These are phyloP conservation scores for Lomentospora prolificans DNA, from an alignment of 2,329 filamentous ascomycete genomes.

Conservation along the genomic window DNA sequence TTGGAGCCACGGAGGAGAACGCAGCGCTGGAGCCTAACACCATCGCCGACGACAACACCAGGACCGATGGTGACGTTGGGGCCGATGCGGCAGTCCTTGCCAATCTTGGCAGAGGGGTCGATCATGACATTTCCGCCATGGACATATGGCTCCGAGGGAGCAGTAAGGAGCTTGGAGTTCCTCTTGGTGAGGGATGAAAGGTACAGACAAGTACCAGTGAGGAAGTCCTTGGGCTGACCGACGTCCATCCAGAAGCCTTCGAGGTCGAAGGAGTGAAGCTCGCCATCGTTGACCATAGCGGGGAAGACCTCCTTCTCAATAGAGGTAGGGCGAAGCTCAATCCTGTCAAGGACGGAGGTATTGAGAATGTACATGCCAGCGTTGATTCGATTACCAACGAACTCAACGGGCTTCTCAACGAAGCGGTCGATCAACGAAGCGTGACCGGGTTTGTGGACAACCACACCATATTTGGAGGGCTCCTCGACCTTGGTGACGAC, in stretches of 20 bases:
- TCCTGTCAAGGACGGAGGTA: slow-evolving; percentile 79
- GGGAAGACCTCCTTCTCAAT: slow-evolving; percentile 99
- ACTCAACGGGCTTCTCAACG: slow-evolving; percentile 98
- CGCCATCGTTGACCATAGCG: slow-evolving; percentile 77
- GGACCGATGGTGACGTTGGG: slow-evolving; percentile 96
- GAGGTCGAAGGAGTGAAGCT: slow-evolving; percentile 91
- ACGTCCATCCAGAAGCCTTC: slow-evolving; percentile 99
- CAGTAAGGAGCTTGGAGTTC: slow-evolving; percentile 71
- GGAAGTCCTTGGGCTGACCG: slow-evolving; percentile 96
- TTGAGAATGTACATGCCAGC: slow-evolving; percentile 98
- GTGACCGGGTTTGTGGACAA: slow-evolving; percentile 93
- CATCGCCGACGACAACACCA: slow-evolving; percentile 84
- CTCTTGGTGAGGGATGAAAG: slow-evolving; percentile 87
- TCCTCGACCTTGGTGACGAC: slow-evolving; percentile 98
- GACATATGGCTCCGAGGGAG: slow-evolving; percentile 67
- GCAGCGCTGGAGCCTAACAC: slow-evolving; percentile 86
- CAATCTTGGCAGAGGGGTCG: slow-evolving; percentile 88
- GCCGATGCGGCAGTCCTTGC: slow-evolving; percentile 95
- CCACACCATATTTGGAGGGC: slow-evolving; percentile 96
- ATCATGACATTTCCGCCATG: slow-evolving; percentile 94
- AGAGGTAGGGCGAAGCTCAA: slow-evolving; percentile 90
- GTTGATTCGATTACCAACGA: slow-evolving; percentile 97
- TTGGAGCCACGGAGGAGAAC: slow-evolving; percentile 83
- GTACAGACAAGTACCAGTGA: slow-evolving; percentile 92
- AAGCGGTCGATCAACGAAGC: slow-evolving; percentile 91